phyloP scores from a whole-genome alignment of 2,329 filamentous ascomycete genomes.

The Penicillium brevicompactum region DNA sequence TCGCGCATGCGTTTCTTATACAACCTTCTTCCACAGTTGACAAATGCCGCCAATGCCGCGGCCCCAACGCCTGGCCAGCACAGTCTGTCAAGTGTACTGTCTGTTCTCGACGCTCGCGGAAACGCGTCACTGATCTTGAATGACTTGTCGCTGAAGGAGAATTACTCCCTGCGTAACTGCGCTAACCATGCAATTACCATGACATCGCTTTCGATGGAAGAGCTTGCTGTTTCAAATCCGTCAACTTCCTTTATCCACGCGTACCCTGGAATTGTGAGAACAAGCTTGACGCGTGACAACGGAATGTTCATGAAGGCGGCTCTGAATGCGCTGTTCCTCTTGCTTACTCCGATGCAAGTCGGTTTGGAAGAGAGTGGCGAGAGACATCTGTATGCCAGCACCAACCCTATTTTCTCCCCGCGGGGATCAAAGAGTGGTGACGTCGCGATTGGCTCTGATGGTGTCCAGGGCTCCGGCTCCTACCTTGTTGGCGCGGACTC shows the following conservation, averaged over 20 bases:
- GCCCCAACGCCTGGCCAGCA: neutral
- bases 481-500: slow-evolving; percentile 19
- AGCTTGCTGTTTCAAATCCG: slow-evolving; percentile 51
- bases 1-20: slow-evolving; percentile 38
- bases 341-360: slow-evolving; percentile 12
- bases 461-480: slow-evolving; percentile 16
- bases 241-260: slow-evolving; percentile 53
- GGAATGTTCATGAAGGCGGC: slow-evolving; percentile 7
- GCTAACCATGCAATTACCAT: slow-evolving; percentile 20
- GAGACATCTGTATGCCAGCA: slow-evolving; percentile 20
- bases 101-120: slow-evolving; percentile 16
- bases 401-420: slow-evolving; percentile 17
- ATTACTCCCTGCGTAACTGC: slow-evolving; percentile 14
- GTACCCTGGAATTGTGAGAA: slow-evolving; percentile 49
- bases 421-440: slow-evolving; percentile 1
- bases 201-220: slow-evolving; percentile 25
- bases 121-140: slow-evolving; percentile 15
- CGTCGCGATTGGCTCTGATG: slow-evolving; percentile 15
- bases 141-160: slow-evolving; percentile 16
- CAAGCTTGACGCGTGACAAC: slow-evolving; percentile 13
- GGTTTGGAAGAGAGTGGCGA: slow-evolving; percentile 18
- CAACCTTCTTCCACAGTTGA: slow-evolving; percentile 34
- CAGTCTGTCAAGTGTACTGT: slow-evolving; percentile 15
- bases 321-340: slow-evolving; percentile 5
- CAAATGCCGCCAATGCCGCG: slow-evolving; percentile 1